Evolutionary conservation across 805 yeast genomes (phyloP), one percentile per base, ranked within the genome.

Genomic region (Hemisphaericaspora nanyangensis): DNA sequence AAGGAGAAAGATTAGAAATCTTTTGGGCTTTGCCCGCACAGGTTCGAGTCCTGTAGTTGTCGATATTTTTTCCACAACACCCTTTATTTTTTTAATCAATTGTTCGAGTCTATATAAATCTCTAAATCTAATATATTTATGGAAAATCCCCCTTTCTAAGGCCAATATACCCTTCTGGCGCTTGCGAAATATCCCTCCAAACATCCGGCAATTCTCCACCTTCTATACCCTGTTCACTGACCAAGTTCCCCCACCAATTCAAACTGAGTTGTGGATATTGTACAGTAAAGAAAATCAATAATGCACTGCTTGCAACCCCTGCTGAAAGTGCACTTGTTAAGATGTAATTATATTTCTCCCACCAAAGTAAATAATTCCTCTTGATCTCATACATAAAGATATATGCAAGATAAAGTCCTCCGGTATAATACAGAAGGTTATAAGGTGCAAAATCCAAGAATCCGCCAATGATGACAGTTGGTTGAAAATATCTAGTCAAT

Each of bases 321-420:
- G 84, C 77, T 7, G 72, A 60, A 19, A 80, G 59, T 1, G 77
- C 83, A 37, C 82, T 73, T 17, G 80, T 65, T 37, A 82, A 56
- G 17, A 81, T 69, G 52, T 80, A 82, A 55, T 81, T 82, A 57
- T 83, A 83, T 56, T 81, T 82, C 29, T 81, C 80, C 89, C 85
- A 82, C 85, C 84, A 74, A 17, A 67, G 56, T 34, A 70, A 52
- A 55, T 74, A 74, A 48, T 67, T 61, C 43, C 65, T 61, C 48
- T 74, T 71, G 49, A 79, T 60, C 50, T 68, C 67, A 58, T 70
- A 78, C 63, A 78, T 79, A 63, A 82, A 82, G 4, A 68, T 36
- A 45, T 70, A 70, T 5, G 85, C 83, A 29, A 76, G 42, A 50
- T 70, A 70, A 50, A 85, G 72, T 38, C 86, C 80, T 8, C 82